These are phyloP conservation scores for Verticillium nonalfalfae DNA, from an alignment of 2,329 filamentous ascomycete species.

Conservation along the genomic window DNA sequence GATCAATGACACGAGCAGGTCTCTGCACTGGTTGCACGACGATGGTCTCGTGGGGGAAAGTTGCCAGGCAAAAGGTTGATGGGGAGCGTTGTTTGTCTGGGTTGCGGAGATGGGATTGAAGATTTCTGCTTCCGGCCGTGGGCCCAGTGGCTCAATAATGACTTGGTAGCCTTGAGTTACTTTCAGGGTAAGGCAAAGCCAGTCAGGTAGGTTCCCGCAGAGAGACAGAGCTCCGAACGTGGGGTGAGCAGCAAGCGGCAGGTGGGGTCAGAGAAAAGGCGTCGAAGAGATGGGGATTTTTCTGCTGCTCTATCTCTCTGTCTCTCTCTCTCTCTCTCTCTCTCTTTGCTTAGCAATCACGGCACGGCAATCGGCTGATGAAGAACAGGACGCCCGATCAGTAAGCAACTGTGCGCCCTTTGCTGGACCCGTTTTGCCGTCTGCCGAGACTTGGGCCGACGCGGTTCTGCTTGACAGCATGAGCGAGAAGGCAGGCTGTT, in stretches of 20 bases:
- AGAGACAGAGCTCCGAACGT: background rate
- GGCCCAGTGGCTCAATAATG: background rate
- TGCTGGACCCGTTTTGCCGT: background rate
- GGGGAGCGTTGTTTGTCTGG: background rate
- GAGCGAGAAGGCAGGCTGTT: too few species aligned
- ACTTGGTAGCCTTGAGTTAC: too few species aligned
- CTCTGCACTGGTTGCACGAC: background rate
- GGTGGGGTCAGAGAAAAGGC: background rate
- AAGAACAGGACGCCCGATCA: background rate
- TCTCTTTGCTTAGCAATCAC: background rate
- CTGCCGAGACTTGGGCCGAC: too few species aligned
- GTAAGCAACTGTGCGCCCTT: background rate
- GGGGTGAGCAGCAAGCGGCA: background rate
- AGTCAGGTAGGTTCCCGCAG: background rate
- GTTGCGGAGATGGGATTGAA: background rate
- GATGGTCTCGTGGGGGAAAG: background rate
- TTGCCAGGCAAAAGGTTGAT: background rate
- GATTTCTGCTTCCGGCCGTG: background rate
- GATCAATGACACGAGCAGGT: constrained; percentile 11
- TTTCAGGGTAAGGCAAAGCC: background rate
- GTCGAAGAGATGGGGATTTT: too few species aligned
- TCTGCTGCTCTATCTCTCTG: too few species aligned
- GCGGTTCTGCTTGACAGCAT: too few species aligned
- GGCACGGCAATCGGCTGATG: background rate
- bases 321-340: background rate